Conservation (phyloP, 2,329 filamentous ascomycete genomes). For the Dactylonectria estremocensis region DNA sequence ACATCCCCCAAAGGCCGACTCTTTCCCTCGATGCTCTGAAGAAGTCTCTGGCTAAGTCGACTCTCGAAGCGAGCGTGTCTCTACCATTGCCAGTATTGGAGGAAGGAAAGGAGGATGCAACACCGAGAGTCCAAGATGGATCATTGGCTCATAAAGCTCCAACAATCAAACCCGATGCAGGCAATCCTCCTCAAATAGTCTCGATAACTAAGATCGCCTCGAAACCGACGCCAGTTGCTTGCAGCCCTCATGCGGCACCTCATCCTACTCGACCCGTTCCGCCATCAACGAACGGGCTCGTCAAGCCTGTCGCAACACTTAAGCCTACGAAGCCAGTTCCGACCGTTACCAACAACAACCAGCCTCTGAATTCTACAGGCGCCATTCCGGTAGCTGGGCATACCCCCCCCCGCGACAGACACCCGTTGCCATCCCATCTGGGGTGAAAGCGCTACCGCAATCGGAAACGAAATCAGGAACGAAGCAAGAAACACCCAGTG, state of each 20-base stretch:
- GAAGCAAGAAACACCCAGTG: conserved; percentile 15
- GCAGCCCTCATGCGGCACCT: conserved; percentile 1
- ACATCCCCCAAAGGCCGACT: conserved; percentile 65
- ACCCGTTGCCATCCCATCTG: conserved; percentile 53
- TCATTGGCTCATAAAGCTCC: conserved; percentile 30
- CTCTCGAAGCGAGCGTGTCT: conserved; percentile 39
- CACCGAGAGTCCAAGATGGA: conserved; percentile 30
- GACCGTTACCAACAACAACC: conserved; percentile 14
- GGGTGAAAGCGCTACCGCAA: conserved; percentile 49
- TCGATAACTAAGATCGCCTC: conserved; percentile 32
- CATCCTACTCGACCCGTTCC: conserved; percentile 13
- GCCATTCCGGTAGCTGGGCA: background rate
- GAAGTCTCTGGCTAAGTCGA: conserved; percentile 53
- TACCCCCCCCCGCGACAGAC: conserved; percentile 35
- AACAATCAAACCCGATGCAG: conserved; percentile 31
- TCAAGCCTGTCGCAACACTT: conserved; percentile 33
- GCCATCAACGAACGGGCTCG: conserved; percentile 20
- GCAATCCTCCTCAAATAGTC: conserved; percentile 24
- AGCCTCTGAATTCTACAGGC: conserved; percentile 1
- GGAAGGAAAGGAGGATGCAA: conserved; percentile 29
- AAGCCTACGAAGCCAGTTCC: conserved; percentile 27
- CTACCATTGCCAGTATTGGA: conserved; percentile 28
- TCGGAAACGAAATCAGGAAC: conserved; percentile 8
- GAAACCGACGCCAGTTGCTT: conserved; percentile 26
- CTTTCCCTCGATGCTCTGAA: conserved; percentile 62